Conservation (phyloP, 768 basidiomycete species). For the Clitopilus passeckerianus region DNA sequence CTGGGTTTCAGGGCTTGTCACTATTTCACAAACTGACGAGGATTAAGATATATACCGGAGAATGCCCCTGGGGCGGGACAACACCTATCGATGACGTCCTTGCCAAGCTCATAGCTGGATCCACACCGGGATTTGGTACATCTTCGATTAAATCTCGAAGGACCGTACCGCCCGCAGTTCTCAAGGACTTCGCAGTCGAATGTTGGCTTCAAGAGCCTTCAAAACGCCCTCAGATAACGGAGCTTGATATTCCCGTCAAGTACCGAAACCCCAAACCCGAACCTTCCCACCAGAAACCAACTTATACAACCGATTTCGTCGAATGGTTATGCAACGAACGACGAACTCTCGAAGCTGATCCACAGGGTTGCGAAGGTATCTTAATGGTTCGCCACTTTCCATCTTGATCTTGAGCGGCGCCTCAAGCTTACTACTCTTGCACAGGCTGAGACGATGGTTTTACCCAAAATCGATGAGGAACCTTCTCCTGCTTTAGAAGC, state of each 20-base stretch:
- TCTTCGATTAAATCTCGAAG: too few relatives aligned
- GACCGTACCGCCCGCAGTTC: too few relatives aligned
- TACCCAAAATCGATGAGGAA: not conserved
- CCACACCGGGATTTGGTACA: not conserved
- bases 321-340: too few relatives aligned
- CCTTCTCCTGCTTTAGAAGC: not conserved
- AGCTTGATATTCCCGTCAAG: too few relatives aligned
- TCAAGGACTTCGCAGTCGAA: too few relatives aligned
- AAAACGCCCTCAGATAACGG: too few relatives aligned
- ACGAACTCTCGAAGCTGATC: too few relatives aligned
- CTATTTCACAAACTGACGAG: not conserved
- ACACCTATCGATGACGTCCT: not conserved
- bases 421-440: not conserved
- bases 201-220: too few relatives aligned
- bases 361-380: not conserved
- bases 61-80: not conserved
- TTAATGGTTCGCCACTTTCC: not conserved
- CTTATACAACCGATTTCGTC: too few relatives aligned
- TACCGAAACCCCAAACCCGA: too few relatives aligned
- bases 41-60: not conserved
- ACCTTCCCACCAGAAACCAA: too few relatives aligned
- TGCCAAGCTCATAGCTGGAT: not conserved
- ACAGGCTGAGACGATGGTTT: not conserved
- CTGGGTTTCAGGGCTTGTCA: not conserved
- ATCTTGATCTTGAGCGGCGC: not conserved